These are phyloP conservation scores for Achaetomiella virescens DNA, from an alignment of 495 filamentous ascomycete genomes.

Conservation along the genomic window DNA sequence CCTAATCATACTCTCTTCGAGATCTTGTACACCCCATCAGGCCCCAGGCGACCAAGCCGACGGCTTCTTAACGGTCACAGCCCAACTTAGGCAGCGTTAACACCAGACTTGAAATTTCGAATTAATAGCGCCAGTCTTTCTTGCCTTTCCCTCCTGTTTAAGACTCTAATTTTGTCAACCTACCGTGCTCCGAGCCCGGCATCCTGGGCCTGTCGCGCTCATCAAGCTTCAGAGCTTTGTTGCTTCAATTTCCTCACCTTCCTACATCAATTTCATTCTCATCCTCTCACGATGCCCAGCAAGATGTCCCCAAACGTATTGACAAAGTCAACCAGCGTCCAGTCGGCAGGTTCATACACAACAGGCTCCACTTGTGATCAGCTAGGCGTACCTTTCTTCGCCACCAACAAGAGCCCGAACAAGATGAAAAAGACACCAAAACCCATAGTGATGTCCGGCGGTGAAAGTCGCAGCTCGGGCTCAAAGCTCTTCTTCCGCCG, in stretches of 20 bases:
- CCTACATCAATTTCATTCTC: not conserved
- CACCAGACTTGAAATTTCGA: not conserved
- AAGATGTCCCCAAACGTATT: not conserved
- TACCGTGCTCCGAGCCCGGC: too few species aligned
- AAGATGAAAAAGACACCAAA: not conserved
- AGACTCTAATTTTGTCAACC: too few species aligned
- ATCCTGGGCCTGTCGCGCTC: too few species aligned
- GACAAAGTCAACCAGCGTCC: not conserved
- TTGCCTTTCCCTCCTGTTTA: not conserved
- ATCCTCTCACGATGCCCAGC: constrained; percentile 5
- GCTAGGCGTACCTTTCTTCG: constrained; percentile 6
- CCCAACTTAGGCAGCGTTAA: not conserved
- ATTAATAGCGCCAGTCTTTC: not conserved
- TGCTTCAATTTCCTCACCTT: not conserved
- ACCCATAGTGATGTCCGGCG: not conserved
- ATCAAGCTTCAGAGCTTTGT: not conserved
- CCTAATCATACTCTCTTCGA: not conserved
- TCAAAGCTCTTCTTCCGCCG: constrained; percentile 3
- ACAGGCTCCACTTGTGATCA: not conserved
- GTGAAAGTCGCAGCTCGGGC: not conserved
- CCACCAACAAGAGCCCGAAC: not conserved
- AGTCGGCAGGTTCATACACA: not conserved
- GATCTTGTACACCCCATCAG: not conserved
- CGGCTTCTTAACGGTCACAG: not conserved
- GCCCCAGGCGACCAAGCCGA: not conserved